These are phyloP conservation scores for Boechera stricta DNA, from an alignment of 345 rosid genomes.

Conservation along the genomic window DNA sequence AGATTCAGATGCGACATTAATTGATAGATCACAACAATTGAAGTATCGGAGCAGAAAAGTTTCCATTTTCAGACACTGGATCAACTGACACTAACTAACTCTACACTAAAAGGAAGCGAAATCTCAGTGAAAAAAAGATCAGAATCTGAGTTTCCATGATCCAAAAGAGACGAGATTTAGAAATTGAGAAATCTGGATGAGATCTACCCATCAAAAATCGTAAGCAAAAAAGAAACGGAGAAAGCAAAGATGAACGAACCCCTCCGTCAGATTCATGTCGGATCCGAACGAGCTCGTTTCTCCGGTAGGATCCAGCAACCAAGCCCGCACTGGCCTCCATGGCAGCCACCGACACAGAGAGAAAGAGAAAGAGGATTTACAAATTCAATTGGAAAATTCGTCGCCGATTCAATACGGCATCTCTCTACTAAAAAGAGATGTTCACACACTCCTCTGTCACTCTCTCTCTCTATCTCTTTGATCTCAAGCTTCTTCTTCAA, in stretches of 20 bases:
- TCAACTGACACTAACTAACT: constrained; percentile 18
- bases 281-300: constrained; percentile 97
- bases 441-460: constrained; percentile 29
- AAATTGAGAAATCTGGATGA: constrained; percentile 1
- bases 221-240: not conserved
- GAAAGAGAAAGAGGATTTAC: constrained; percentile 4
- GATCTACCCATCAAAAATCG: constrained; percentile 18
- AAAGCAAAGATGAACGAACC: constrained; percentile 57
- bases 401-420: constrained; percentile 72
- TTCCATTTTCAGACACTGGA: constrained; percentile 33
- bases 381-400: constrained; percentile 12
- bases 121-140: constrained; percentile 9
- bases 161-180: not conserved
- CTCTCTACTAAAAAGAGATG: constrained; percentile 27
- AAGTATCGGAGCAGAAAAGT: constrained; percentile 23
- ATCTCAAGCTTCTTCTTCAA: constrained; percentile 29
- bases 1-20: not conserved
- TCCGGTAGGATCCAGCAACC: constrained; percentile 99
- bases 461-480: constrained; percentile 19
- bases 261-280: constrained; percentile 96
- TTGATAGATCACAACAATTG: constrained; percentile 2
- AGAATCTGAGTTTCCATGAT: constrained; percentile 24
- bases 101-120: constrained; percentile 17
- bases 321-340: constrained; percentile 97
- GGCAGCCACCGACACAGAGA: constrained; percentile 26